phyloP scores from a whole-genome alignment of 225 moss, liverwort and hornwort genomes.

The Lunularia cruciata region DNA sequence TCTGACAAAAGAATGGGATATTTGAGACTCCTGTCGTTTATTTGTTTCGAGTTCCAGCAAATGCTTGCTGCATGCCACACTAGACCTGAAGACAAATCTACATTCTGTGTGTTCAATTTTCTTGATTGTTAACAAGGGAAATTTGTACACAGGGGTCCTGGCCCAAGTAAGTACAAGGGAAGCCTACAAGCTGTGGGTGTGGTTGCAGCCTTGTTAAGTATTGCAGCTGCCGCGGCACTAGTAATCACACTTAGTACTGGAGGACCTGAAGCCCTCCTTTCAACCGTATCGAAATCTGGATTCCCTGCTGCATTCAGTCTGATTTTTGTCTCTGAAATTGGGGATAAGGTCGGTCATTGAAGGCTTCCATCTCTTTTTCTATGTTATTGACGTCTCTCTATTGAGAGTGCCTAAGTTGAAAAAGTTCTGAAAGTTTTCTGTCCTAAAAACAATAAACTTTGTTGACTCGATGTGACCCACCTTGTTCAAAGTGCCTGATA shows the following conservation, averaged over 20 bases:
- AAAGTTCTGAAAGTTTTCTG: background rate
- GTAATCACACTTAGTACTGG: constrained; percentile 61
- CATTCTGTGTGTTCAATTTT: no score
- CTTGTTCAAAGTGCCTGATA: background rate
- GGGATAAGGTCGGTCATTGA: constrained; percentile 61
- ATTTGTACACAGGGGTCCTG: constrained; percentile 19
- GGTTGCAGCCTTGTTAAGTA: constrained; percentile 54
- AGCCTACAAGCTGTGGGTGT: constrained; percentile 63
- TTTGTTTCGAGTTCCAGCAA: no score
- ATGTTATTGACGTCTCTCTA: no score
- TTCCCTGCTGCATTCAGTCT: constrained; percentile 94
- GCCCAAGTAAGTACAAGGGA: constrained; percentile 37
- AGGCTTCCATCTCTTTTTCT: background rate
- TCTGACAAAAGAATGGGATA: background rate
- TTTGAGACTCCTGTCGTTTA: no score
- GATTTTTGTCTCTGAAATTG: constrained; percentile 88
- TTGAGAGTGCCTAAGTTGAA: no score
- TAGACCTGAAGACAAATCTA: no score
- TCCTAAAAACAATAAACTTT: background rate
- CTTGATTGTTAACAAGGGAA: background rate
- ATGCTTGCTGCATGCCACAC: no score
- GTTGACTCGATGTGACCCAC: background rate
- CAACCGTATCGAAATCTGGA: constrained; percentile 83
- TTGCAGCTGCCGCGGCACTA: constrained; percentile 59
- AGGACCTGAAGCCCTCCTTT: constrained; percentile 67